These are phyloP conservation scores for Salix purpurea DNA, from an alignment of 345 rosid genomes.

Conservation along the genomic window DNA sequence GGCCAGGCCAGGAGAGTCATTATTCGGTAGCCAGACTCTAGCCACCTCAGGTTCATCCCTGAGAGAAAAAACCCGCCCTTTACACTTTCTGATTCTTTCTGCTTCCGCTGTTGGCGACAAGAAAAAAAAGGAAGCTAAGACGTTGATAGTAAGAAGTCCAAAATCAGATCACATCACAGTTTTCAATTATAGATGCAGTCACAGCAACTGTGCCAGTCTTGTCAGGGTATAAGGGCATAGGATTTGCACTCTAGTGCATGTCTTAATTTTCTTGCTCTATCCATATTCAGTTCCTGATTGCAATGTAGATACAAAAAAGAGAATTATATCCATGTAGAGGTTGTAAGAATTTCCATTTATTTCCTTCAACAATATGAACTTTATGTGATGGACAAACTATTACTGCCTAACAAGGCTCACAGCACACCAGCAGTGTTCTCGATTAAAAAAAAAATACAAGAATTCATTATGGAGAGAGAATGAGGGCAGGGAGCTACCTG, in stretches of 20 bases:
- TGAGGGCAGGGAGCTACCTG: slow-evolving; percentile 46
- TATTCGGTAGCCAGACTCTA: slow-evolving; percentile 94
- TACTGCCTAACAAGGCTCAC: not conserved
- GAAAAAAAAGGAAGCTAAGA: not conserved
- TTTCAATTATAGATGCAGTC: not conserved
- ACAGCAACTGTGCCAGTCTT: not conserved
- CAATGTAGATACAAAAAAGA: not conserved
- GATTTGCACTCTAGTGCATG: not conserved
- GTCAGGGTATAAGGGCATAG: not conserved
- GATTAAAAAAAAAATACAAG: not conserved
- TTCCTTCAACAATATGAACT: not conserved
- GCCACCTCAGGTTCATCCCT: slow-evolving; percentile 93
- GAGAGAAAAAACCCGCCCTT: slow-evolving; percentile 93
- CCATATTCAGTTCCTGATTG: not conserved
- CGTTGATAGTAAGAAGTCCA: not conserved
- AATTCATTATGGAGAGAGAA: not conserved
- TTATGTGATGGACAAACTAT: not conserved
- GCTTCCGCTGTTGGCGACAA: slow-evolving; percentile 61
- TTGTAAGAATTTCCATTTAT: not conserved
- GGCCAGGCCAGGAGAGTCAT: slow-evolving; percentile 94
- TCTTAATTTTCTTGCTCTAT: not conserved
- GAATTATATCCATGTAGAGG: not conserved
- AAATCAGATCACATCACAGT: not conserved
- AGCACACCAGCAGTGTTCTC: not conserved
- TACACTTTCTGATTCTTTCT: slow-evolving; percentile 83